Percentiles rank a stretch among this genome's conserved stretches.
Conservation (phyloP, 2,329 filamentous ascomycete genomes). For the Apiospora kogelbergensis region DNA sequence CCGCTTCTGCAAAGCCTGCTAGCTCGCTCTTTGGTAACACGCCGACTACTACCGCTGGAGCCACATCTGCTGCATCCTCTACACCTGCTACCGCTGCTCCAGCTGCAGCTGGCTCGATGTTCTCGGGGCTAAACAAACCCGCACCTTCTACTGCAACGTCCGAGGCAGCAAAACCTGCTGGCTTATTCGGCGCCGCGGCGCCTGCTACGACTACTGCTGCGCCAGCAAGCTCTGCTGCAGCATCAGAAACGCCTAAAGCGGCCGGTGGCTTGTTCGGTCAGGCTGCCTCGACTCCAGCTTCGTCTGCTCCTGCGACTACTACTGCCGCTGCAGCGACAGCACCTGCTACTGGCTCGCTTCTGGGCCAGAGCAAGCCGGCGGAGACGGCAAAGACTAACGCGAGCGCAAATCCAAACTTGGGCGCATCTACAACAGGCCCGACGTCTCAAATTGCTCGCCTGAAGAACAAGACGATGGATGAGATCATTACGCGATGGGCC, state of each 20-base stretch:
- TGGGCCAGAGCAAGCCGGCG: constrained; percentile 33
- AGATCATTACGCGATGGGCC: constrained; percentile 96
- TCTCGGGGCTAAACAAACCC: constrained; percentile 22
- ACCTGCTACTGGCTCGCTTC: constrained; percentile 29
- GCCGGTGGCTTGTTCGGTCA: constrained; percentile 32
- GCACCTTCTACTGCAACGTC: constrained; percentile 24
- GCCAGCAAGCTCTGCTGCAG: constrained; percentile 22
- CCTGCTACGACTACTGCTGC: constrained; percentile 25
- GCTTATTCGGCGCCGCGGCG: constrained; percentile 28
- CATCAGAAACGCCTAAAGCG: constrained; percentile 29
- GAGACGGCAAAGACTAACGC: constrained; percentile 26
- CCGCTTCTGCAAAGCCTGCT: constrained; percentile 21
- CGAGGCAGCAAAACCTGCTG: constrained; percentile 28
- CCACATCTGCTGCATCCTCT: constrained; percentile 19
- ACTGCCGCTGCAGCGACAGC: constrained; percentile 31
- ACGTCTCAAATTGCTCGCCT: constrained; percentile 83
- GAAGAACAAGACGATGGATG: constrained; percentile 99
- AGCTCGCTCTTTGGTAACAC: constrained; percentile 22
- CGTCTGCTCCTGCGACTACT: constrained; percentile 20
- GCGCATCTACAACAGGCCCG: constrained; percentile 77
- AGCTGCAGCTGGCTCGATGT: constrained; percentile 19
- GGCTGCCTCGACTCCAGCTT: constrained; percentile 16
- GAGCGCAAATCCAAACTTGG: constrained; percentile 44
- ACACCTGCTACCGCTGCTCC: constrained; percentile 17
- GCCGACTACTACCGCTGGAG: constrained; percentile 4